Conservation (phyloP, 352 stramenopile species). For the Phytophthora fragariaefolia region DNA sequence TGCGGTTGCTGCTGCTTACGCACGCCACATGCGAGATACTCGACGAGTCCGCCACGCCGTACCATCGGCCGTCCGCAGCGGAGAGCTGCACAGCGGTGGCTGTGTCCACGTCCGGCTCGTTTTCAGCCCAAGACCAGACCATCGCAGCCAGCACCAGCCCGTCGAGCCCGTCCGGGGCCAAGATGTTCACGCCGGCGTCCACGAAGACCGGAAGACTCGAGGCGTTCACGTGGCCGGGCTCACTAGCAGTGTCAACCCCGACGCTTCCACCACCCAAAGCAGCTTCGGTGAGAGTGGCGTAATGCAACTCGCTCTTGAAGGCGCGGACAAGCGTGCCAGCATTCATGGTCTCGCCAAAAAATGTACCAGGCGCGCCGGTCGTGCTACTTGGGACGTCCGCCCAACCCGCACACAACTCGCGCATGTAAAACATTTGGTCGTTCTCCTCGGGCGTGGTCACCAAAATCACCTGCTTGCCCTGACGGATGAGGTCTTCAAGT, state of each 20-base stretch:
- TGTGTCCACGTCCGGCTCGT: slow-evolving; percentile 47
- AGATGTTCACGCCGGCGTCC: slow-evolving; percentile 63
- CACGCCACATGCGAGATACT: slow-evolving; percentile 63
- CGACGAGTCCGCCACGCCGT: slow-evolving; percentile 46
- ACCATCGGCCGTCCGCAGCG: slow-evolving; percentile 60
- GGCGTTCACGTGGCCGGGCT: slow-evolving; percentile 40
- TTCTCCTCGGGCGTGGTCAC: slow-evolving; percentile 53
- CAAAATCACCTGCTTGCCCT: slow-evolving; percentile 62
- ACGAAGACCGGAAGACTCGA: slow-evolving; percentile 54
- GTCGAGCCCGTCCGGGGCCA: slow-evolving; percentile 66
- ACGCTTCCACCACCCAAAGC: slow-evolving; percentile 28
- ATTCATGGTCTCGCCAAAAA: slow-evolving; percentile 56
- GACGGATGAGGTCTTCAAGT: slow-evolving; percentile 49
- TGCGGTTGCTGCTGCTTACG: slow-evolving; percentile 55
- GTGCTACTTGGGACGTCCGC: slow-evolving; percentile 43
- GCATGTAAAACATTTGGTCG: slow-evolving; percentile 66
- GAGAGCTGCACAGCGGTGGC: slow-evolving; percentile 54
- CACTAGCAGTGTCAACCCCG: slow-evolving; percentile 27
- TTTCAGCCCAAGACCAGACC: slow-evolving; percentile 69
- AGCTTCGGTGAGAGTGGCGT: slow-evolving; percentile 54
- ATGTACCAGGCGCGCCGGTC: slow-evolving; percentile 29
- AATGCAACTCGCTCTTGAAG: slow-evolving; percentile 58
- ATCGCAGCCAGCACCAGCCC: slow-evolving; percentile 53
- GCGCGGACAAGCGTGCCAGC: slow-evolving; percentile 52
- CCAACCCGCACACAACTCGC: slow-evolving; percentile 53